Conservation (phyloP, 2,329 filamentous ascomycete species). For the Ascochyta lentis region DNA sequence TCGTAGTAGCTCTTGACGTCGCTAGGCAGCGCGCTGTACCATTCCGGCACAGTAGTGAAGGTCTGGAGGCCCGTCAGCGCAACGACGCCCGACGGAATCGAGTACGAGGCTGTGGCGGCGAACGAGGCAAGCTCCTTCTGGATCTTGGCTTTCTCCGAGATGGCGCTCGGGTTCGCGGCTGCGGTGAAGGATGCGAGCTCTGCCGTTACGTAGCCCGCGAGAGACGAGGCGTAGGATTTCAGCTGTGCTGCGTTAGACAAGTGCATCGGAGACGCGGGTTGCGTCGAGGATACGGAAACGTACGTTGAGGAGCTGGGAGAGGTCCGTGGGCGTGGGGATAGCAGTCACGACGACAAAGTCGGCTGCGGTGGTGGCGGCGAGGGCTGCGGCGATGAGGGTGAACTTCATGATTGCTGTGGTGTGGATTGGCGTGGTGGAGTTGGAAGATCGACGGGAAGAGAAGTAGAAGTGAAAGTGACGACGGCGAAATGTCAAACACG, state of each 20-base stretch:
- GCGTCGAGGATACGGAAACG: background rate
- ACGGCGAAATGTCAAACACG: background rate
- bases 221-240: conserved; percentile 23
- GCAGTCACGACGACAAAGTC: conserved; percentile 33
- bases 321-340: conserved; percentile 21
- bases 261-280: background rate
- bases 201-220: conserved; percentile 19
- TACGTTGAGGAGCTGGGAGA: conserved; percentile 27
- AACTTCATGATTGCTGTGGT: conserved; percentile 25
- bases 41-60: conserved; percentile 25
- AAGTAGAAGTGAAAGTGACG: background rate
- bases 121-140: conserved; percentile 29
- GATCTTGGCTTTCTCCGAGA: conserved; percentile 24
- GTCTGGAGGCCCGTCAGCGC: conserved; percentile 21
- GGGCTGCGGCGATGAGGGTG: conserved; percentile 25
- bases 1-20: conserved; percentile 36
- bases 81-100: conserved; percentile 26
- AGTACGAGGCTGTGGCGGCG: conserved; percentile 27
- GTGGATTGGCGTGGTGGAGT: background rate
- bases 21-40: conserved; percentile 34
- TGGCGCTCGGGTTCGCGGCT: conserved; percentile 13
- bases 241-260: conserved; percentile 13
- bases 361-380: conserved; percentile 24
- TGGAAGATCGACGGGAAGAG: background rate
- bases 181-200: conserved; percentile 23